Evolutionary conservation across 768 basidiomycete genomes (phyloP).

Genomic region (Trametes cinnabarina): DNA sequence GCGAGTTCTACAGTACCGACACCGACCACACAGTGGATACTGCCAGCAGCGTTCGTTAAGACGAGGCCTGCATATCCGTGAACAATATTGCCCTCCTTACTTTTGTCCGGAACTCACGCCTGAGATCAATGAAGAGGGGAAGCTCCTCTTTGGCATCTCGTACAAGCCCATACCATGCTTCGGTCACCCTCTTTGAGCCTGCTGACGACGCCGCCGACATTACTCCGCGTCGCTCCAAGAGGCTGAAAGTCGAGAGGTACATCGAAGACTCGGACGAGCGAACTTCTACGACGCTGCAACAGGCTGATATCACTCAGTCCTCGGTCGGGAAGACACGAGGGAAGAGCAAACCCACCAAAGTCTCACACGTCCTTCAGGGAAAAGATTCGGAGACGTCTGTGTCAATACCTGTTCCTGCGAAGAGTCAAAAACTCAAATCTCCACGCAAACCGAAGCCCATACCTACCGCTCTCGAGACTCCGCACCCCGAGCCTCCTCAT

Average conservation of each 20-base stretch:
- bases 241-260: slow-evolving; percentile 3
- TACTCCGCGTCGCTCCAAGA: slow-evolving; percentile 10
- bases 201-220: slow-evolving; percentile 13
- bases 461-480: slow-evolving; percentile 12
- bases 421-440: neutral
- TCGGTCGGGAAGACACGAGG: neutral
- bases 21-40: no score
- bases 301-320: no score
- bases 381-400: neutral
- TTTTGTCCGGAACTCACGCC: neutral
- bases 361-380: neutral
- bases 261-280: neutral
- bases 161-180: slow-evolving; percentile 11
- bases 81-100: neutral
- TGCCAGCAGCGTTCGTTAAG: no score
- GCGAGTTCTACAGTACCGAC: no score
- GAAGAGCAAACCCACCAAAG: neutral
- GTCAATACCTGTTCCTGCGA: neutral
- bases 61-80: no score
- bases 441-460: slow-evolving; percentile 16
- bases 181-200: slow-evolving; percentile 21
- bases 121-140: neutral
- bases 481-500: slow-evolving; percentile 19
- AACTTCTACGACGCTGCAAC: neutral
- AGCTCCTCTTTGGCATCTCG: slow-evolving; percentile 1